Conservation (phyloP, 208 protist genomes). For the Trichomonas tenax region DNA sequence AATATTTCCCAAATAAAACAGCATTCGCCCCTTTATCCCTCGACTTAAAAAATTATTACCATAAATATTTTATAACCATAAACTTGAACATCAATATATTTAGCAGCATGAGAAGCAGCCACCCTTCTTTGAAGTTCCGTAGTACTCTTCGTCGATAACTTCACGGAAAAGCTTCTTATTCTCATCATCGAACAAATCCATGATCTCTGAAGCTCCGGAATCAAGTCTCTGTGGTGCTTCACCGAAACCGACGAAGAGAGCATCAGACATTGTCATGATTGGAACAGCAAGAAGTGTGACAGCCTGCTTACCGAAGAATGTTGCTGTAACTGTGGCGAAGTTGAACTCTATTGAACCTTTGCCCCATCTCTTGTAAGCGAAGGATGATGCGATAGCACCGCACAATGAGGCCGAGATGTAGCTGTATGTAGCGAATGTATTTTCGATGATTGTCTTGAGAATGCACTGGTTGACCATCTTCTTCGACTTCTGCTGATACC, state of each 20-base stretch:
- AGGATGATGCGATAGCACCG: not conserved
- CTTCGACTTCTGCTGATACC: not conserved
- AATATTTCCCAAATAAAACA: no score
- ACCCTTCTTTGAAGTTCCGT: not conserved
- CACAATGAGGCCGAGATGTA: not conserved
- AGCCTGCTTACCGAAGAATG: not conserved
- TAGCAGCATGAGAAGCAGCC: not conserved
- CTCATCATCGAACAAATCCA: not conserved
- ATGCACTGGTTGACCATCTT: not conserved
- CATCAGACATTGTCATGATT: not conserved
- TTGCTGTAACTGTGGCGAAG: not conserved
- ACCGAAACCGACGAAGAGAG: not conserved
- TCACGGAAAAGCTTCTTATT: not conserved
- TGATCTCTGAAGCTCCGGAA: not conserved
- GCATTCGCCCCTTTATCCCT: no score
- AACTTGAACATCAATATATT: no score
- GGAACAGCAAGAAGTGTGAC: not conserved
- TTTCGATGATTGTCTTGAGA: not conserved
- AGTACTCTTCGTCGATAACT: not conserved
- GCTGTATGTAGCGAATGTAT: not conserved
- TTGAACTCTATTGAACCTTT: not conserved
- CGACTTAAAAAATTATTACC: no score
- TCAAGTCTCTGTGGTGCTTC: not conserved
- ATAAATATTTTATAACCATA: no score
- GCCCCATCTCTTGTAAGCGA: not conserved